phyloP scores from a whole-genome alignment of 306 rosid species.

The Neltuma alba region DNA sequence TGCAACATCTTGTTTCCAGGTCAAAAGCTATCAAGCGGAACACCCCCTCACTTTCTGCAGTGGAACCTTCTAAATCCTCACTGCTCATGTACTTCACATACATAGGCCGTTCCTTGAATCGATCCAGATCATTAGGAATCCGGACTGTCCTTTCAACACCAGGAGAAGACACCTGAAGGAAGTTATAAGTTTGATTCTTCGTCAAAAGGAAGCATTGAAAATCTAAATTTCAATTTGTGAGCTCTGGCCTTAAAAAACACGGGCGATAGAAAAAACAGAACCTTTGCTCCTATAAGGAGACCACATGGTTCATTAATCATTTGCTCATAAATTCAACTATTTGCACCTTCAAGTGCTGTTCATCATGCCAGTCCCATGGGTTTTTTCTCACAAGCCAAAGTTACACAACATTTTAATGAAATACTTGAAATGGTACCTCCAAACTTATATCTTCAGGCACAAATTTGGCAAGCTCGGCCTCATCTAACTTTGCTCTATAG shows the following conservation, averaged over 20 bases:
- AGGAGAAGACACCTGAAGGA: constrained; percentile 90
- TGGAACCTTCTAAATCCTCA: constrained; percentile 44
- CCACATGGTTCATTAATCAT: constrained; percentile 2
- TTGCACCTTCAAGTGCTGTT: constrained; percentile 19
- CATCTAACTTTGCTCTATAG: constrained; percentile 72
- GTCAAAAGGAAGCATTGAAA: constrained; percentile 4
- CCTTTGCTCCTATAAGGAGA: neutral
- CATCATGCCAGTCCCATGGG: neutral
- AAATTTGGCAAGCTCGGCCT: constrained; percentile 76
- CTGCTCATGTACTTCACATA: constrained; percentile 66
- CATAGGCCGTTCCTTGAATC: constrained; percentile 84
- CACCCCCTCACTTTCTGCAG: constrained; percentile 75
- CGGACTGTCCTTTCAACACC: constrained; percentile 88
- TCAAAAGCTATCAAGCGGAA: constrained; percentile 80
- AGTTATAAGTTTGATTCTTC: neutral
- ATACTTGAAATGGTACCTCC: constrained; percentile 64
- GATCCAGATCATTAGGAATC: constrained; percentile 79
- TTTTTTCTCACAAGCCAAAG: constrained; percentile 20
- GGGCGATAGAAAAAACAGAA: neutral
- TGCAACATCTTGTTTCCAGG: constrained; percentile 72
- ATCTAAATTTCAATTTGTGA: constrained; percentile 1
- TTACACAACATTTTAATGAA: constrained; percentile 10
- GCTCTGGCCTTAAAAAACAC: constrained; percentile 15
- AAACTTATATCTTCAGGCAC: constrained; percentile 78
- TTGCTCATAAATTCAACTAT: constrained; percentile 8